Conservation (phyloP, 331 rosid genomes). For the Rosa hybrid region DNA sequence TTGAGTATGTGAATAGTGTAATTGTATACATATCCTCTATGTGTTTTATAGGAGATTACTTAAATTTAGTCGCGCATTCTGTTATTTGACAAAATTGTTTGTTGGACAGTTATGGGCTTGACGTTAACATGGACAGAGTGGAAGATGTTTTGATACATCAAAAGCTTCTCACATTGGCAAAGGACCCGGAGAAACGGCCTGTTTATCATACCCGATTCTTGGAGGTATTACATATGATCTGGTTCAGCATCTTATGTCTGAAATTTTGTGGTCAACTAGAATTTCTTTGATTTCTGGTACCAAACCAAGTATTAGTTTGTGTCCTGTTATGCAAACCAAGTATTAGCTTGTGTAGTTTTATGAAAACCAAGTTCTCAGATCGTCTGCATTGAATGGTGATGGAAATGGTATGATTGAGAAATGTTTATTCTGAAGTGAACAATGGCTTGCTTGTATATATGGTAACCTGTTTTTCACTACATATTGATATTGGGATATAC, state of each 20-base stretch:
- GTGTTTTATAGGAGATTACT: neutral
- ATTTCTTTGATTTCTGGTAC: neutral
- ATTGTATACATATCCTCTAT: neutral
- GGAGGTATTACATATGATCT: constrained; percentile 56
- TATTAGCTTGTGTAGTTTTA: neutral
- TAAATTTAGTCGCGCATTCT: neutral
- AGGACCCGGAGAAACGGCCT: constrained; percentile 87
- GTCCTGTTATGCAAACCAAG: neutral
- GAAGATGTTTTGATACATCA: constrained; percentile 91
- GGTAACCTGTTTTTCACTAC: neutral
- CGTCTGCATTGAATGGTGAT: neutral
- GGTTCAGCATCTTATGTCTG: constrained; percentile 11
- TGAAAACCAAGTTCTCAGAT: neutral
- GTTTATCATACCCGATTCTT: constrained; percentile 74
- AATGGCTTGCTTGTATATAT: neutral
- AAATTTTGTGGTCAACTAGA: neutral
- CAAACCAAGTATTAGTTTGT: constrained; percentile 10
- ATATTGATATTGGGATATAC: neutral
- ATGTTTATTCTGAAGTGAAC: neutral
- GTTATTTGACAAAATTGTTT: neutral
- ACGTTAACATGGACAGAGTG: constrained; percentile 89
- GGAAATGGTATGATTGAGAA: neutral
- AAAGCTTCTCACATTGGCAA: constrained; percentile 78
- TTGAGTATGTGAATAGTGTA: neutral
- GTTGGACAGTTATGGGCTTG: constrained; percentile 78